Conservation (phyloP, 1,139 yeast genomes). For the Blastobotrys arbuscula region DNA sequence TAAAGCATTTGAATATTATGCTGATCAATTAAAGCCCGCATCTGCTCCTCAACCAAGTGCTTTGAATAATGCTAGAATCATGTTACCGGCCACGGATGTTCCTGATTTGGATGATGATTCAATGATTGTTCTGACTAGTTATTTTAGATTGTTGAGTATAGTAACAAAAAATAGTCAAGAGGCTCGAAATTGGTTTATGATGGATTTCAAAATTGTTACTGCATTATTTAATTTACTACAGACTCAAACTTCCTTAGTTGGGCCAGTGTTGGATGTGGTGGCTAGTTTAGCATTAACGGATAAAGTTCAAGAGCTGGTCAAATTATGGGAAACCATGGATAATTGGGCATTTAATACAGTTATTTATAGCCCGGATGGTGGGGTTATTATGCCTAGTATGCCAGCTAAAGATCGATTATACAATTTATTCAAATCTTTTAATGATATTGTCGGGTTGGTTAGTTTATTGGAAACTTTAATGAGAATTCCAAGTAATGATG, state of each 20-base stretch:
- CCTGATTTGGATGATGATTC: slow-evolving; percentile 75
- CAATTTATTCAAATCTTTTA: slow-evolving; percentile 27
- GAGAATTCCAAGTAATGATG: slow-evolving; percentile 28
- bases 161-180: slow-evolving; percentile 43
- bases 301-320: slow-evolving; percentile 39
- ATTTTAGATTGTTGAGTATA: slow-evolving; percentile 50
- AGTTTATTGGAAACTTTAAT: slow-evolving; percentile 44
- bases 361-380: slow-evolving; percentile 27
- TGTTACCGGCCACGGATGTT: slow-evolving; percentile 23
- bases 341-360: slow-evolving; percentile 55
- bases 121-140: slow-evolving; percentile 68
- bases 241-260: slow-evolving; percentile 48
- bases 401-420: slow-evolving; percentile 30
- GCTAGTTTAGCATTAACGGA: slow-evolving; percentile 48
- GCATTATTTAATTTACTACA: slow-evolving; percentile 44
- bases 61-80: slow-evolving; percentile 19
- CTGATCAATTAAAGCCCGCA: slow-evolving; percentile 40
- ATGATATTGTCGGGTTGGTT: slow-evolving; percentile 55
- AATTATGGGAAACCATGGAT: slow-evolving; percentile 68
- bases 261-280: slow-evolving; percentile 49
- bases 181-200: slow-evolving; percentile 33
- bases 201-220: slow-evolving; percentile 22
- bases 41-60: slow-evolving; percentile 7
- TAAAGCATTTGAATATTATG: slow-evolving; percentile 52
- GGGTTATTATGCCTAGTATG: slow-evolving; percentile 22